Base-by-base conservation (phyloP, 371 early-diverging fungal genomes). In the Apophysomyces ossiformis region DNA sequence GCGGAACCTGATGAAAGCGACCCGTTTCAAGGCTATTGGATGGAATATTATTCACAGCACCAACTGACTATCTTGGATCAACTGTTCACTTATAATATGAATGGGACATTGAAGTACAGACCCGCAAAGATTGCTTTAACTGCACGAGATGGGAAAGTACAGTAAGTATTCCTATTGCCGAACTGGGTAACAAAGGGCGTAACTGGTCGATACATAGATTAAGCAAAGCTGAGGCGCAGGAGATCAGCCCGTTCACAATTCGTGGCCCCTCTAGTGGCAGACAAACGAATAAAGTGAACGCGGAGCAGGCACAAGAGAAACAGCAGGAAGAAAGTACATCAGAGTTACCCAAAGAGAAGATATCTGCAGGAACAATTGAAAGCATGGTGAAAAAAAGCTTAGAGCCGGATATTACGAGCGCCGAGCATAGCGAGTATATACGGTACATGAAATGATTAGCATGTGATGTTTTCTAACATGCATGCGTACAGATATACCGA, bases 81-180 rank as follows among this genome's bases (percentile, higher is more conserved):
- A 12, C 68, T 95, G 15, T 95, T 95, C 77, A 90, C 93, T 0
- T 90, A 82, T 65, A 92, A 89, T 61, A 95, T 97, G 88, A 94
- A 93, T 69, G 91, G 91, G 38, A 94, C 96, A 1, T 75, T 82
- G 5, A 84, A 88, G 69, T 84, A 87, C 64, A 71, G 85, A 61
- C 78, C 84, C 37, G 65, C 73, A n/a, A 79, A 78, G 68, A 70
- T 71, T 1, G 60, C 64, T 5, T 15, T 64, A 16, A 26, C 59
- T 38, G 58, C 72, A 4, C 69, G 72, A 41, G 74, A 74, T 32
- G 38, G 58, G 1, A 68, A 71, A 63, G 66, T 43, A 15, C 61
- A 69, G 74, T 72, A 75, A 60, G 64, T 26, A 4, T 6, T 36
- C 7, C 15, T 44, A 39, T 4, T 41, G 39, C 5, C 32, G 32